These are phyloP conservation scores for Albophoma yamanashiensis DNA, from an alignment of 2,329 filamentous ascomycete species.

Conservation along the genomic window DNA sequence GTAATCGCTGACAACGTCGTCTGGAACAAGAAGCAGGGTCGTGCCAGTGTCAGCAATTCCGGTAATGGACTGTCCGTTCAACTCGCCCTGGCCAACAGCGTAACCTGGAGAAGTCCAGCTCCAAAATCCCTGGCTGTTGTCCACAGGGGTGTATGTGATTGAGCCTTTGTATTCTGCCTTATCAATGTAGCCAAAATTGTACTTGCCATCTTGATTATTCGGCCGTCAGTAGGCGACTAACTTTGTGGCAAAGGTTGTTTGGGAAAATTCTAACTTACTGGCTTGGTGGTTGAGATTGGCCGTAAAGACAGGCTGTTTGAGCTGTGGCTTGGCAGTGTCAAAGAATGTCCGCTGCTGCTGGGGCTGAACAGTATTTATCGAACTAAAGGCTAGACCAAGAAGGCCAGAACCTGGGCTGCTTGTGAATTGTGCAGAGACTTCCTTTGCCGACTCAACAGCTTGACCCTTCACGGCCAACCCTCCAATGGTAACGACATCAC, in stretches of 20 bases:
- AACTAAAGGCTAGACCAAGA: constrained; percentile 31
- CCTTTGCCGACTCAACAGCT: constrained; percentile 31
- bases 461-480: constrained; percentile 27
- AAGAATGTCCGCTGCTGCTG: constrained; percentile 32
- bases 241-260: neutral
- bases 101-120: constrained; percentile 12
- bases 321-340: constrained; percentile 15
- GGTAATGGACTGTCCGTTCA: constrained; percentile 16
- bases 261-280: constrained; percentile 4
- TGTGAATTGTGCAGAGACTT: constrained; percentile 29
- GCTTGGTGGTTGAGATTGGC: constrained; percentile 49
- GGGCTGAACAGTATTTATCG: constrained; percentile 30
- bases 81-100: constrained; percentile 6
- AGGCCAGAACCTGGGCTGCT: constrained; percentile 30
- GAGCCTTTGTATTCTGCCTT: constrained; percentile 48
- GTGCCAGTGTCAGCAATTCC: constrained; percentile 50
- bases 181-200: constrained; percentile 67
- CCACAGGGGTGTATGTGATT: constrained; percentile 51
- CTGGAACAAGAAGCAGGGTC: constrained; percentile 49
- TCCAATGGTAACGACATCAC: constrained; percentile 30
- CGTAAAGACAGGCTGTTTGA: constrained; percentile 44
- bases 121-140: constrained; percentile 58
- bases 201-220: constrained; percentile 38
- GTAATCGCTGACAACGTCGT: constrained; percentile 36
- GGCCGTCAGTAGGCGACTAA: neutral